phyloP scores from a whole-genome alignment of 495 filamentous ascomycete genomes.

The Podospora appendiculata region DNA sequence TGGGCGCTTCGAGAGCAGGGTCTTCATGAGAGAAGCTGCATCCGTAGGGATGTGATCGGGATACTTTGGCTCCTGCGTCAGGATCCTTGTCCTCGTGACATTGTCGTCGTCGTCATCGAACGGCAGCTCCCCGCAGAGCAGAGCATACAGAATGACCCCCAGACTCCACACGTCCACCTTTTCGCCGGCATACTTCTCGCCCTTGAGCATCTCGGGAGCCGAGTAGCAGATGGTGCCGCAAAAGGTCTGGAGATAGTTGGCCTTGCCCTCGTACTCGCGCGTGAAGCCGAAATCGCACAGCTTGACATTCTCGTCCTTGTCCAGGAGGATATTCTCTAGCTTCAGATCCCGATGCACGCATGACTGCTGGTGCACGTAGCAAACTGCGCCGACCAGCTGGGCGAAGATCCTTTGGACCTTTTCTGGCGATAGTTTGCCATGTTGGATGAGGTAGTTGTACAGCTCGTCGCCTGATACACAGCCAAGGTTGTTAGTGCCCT shows the following conservation, averaged over 20 bases:
- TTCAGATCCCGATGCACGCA: slow-evolving; percentile 97
- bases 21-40: slow-evolving; percentile 65
- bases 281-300: slow-evolving; percentile 99
- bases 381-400: slow-evolving; percentile 89
- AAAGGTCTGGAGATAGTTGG: slow-evolving; percentile 94
- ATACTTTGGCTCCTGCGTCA: slow-evolving; percentile 75
- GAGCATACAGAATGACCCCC: slow-evolving; percentile 90
- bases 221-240: slow-evolving; percentile 98
- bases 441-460: slow-evolving; percentile 85
- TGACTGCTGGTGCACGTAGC: slow-evolving; percentile 89
- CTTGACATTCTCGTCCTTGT: slow-evolving; percentile 97
- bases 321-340: slow-evolving; percentile 92
- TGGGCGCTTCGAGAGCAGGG: slow-evolving; percentile 81
- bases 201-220: slow-evolving; percentile 96
- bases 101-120: slow-evolving; percentile 93
- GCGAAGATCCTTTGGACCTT: slow-evolving; percentile 96
- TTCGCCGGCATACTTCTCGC: slow-evolving; percentile 94
- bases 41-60: slow-evolving; percentile 72
- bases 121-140: slow-evolving; percentile 86
- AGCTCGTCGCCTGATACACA: slow-evolving; percentile 75
- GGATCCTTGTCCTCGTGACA: slow-evolving; percentile 75
- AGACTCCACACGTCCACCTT: slow-evolving; percentile 98
- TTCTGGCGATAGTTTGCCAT: slow-evolving; percentile 75
- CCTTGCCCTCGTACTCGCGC: slow-evolving; percentile 89
- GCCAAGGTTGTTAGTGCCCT: background rate